Percentiles rank a stretch among this genome's conserved stretches.
Conservation (phyloP, 805 yeast genomes). For the Monosporozyma yasuniensis region DNA sequence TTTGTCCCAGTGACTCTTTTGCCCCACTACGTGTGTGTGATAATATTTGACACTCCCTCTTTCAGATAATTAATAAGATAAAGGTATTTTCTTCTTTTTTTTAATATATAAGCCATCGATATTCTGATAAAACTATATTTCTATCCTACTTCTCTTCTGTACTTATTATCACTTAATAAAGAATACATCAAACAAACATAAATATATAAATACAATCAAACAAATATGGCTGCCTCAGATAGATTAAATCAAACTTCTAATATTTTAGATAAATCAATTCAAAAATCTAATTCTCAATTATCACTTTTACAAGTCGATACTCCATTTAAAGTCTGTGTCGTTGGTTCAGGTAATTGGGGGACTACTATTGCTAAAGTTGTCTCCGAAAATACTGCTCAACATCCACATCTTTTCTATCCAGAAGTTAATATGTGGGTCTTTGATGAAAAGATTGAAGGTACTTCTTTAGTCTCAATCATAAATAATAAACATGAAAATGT, state of each 20-base stretch:
- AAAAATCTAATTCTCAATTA: slow-evolving; percentile 8
- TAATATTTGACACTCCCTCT: no score
- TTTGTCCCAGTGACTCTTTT: background rate
- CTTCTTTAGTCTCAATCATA: slow-evolving; percentile 80
- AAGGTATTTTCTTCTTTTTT: no score
- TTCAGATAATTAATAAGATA: no score
- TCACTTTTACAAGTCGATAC: slow-evolving; percentile 14
- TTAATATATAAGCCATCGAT: no score
- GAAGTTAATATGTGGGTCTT: slow-evolving; percentile 95
- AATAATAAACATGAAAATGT: slow-evolving; percentile 89
- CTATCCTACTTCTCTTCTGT: background rate
- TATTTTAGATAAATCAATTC: slow-evolving; percentile 20
- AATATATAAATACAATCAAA: background rate
- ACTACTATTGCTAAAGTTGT: slow-evolving; percentile 93
- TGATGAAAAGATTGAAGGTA: slow-evolving; percentile 73
- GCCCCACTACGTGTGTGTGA: no score
- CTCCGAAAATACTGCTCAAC: slow-evolving; percentile 72
- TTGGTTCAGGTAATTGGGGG: slow-evolving; percentile 98
- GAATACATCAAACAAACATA: background rate
- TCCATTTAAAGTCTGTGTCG: slow-evolving; percentile 56
- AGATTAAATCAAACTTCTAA: slow-evolving; percentile 27
- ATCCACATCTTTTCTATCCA: slow-evolving; percentile 61
- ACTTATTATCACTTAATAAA: background rate
- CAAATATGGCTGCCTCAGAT: slow-evolving; percentile 25
- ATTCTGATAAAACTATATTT: no score